Base-by-base conservation (phyloP, 2,329 filamentous ascomycete genomes). In the Zymoseptoria ardabiliae region DNA sequence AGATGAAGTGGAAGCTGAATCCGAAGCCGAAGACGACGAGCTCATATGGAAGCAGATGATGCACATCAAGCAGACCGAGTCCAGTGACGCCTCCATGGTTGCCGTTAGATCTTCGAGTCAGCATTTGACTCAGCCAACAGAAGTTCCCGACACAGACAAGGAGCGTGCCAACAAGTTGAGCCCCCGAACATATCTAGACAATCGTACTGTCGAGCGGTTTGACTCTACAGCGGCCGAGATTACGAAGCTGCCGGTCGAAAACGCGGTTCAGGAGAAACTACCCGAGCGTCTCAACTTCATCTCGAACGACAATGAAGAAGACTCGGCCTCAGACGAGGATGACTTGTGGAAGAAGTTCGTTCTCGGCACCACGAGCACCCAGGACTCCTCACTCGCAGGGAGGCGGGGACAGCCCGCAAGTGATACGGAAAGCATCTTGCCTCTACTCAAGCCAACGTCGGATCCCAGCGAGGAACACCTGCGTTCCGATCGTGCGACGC, bases 291-390 rank as follows among this genome's bases (percentile, higher is more conserved):
- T 45, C 2, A 13, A n/a, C 7, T 28, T 28, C 25, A 8, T 48
- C 19, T 20, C n/a, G 11, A 7, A 56, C 17, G 23, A 21, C 45
- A 28, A 51, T 6, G 23, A 23, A 45, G 35, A 45, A 17, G 35
- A 45, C 35, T n/a, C 17, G 3, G 35, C 0, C 3, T 6, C 17
- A 3, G 35, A 45, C 13, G 35, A 65, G 5, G 65, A 69, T 23
- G 63, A 56, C n/a, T 17, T 68, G 1, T 70, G 69, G 69, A 61
- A 62, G 50, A 54, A 58, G 1, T 68, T 70, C 57, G 60, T 69
- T 22, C 41, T 67, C 20, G 67, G 63, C 4, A 66, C 61, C 55
- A 56, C 61, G 25, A 55, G 59, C 41, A 62, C 61, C 20, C 59
- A 63, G 6, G 61, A 57, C 13, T 45, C 58, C 4, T 63, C 63